phyloP scores from a whole-genome alignment of 441 rosid genomes.

The Bruguiera hainesii region DNA sequence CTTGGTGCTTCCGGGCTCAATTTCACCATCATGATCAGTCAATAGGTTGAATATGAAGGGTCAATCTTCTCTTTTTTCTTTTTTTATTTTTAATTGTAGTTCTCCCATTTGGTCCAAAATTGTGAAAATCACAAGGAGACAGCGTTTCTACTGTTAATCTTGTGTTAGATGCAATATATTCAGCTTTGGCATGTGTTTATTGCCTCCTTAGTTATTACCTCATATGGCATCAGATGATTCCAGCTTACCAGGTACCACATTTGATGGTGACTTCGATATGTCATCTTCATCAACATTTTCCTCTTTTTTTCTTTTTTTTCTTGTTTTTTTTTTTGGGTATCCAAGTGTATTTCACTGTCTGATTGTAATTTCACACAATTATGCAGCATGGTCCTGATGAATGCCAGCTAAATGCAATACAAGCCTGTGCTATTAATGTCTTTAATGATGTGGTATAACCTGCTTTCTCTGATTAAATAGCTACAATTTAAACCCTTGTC shows the following conservation, averaged over 20 bases:
- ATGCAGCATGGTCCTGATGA: conserved; percentile 50
- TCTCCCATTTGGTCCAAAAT: neutral
- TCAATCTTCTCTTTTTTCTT: conserved; percentile 14
- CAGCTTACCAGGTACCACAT: too few relatives aligned
- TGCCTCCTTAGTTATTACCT: neutral
- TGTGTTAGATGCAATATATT: neutral
- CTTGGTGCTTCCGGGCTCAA: conserved; percentile 11
- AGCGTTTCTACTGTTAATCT: neutral
- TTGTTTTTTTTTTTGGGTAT: neutral
- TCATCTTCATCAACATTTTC: neutral
- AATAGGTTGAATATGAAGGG: conserved; percentile 5
- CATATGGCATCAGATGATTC: neutral
- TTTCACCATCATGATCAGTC: conserved; percentile 8
- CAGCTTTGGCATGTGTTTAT: neutral
- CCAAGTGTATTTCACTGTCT: neutral
- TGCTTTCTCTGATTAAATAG: neutral
- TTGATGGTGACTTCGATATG: conserved; percentile 1
- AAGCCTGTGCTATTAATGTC: conserved; percentile 45
- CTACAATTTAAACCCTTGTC: neutral
- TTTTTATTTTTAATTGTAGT: neutral
- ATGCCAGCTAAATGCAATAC: conserved; percentile 40
- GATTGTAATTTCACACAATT: conserved; percentile 6
- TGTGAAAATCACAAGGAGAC: neutral
- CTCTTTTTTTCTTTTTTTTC: neutral
- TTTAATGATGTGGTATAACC: conserved; percentile 39